Conservation (phyloP, 495 filamentous ascomycete genomes). For the Podospora pseudocomata region DNA sequence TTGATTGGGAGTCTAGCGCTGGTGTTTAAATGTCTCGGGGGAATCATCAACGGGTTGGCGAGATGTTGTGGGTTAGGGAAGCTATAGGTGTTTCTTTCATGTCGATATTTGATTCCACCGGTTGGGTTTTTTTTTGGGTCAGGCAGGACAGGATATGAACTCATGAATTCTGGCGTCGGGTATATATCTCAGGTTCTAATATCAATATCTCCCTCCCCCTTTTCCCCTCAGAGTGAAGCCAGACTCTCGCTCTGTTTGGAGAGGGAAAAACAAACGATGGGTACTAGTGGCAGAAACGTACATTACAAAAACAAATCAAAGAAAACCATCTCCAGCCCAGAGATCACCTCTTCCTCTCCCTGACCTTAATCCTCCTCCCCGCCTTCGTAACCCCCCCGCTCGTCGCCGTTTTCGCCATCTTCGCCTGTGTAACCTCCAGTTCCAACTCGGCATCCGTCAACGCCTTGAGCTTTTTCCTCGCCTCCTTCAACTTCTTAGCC, state of each 20-base stretch:
- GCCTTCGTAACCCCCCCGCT: constrained; percentile 75
- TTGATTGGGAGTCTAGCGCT: constrained; percentile 46
- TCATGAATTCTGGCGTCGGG: constrained; percentile 20
- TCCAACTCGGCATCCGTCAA: constrained; percentile 69
- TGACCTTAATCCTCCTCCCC: constrained; percentile 77
- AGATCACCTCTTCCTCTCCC: constrained; percentile 73
- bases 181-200: constrained; percentile 11
- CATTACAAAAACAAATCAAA: constrained; percentile 15
- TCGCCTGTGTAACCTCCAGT: constrained; percentile 61
- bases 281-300: constrained; percentile 9
- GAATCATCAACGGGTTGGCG: constrained; percentile 34
- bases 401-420: constrained; percentile 67
- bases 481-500: constrained; percentile 52
- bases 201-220: neutral
- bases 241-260: constrained; percentile 17
- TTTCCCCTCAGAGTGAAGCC: constrained; percentile 16
- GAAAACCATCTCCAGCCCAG: neutral
- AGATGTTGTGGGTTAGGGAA: constrained; percentile 41
- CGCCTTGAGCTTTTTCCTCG: constrained; percentile 66
- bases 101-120: neutral
- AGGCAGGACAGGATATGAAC: constrained; percentile 9
- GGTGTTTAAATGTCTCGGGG: constrained; percentile 42
- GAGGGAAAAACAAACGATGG: constrained; percentile 16
- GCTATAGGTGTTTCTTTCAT: constrained; percentile 18
- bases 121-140: neutral